Percentiles rank a stretch among this genome's conserved stretches.
These are phyloP conservation scores for Monosporascus sp. DNA, from an alignment of 2,329 filamentous ascomycete genomes.

Conservation along the genomic window DNA sequence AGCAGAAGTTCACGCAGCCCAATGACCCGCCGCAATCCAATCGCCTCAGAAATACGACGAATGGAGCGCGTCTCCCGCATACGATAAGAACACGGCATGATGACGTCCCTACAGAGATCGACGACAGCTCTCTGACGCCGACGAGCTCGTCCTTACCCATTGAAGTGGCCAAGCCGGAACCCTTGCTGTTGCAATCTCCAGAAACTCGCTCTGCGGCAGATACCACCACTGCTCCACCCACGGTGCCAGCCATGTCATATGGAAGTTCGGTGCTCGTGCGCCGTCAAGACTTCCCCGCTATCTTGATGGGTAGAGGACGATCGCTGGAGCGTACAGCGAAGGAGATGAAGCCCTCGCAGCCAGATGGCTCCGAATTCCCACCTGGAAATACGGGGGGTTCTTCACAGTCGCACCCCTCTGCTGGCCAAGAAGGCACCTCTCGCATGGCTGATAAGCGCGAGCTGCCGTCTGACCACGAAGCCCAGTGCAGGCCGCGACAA, in stretches of 20 bases:
- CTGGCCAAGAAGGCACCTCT: conserved; percentile 4
- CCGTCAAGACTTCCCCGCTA: conserved; percentile 29
- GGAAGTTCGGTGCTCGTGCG: conserved; percentile 28
- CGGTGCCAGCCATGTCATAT: conserved; percentile 27
- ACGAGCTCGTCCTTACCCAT: conserved; percentile 26
- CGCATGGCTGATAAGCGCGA: conserved; percentile 14
- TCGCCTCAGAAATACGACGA: conserved; percentile 14
- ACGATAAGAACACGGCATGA: conserved; percentile 22
- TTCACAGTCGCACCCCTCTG: conserved; percentile 20
- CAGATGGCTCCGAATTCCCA: conserved; percentile 18
- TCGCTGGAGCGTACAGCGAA: conserved; percentile 38
- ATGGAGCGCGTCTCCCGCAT: conserved; percentile 9
- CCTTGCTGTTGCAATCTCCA: conserved; percentile 20
- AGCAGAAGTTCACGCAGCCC: conserved; percentile 14
- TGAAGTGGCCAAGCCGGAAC: conserved; percentile 25
- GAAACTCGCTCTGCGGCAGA: conserved; percentile 8
- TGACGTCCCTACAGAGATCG: conserved; percentile 29
- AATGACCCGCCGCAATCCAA: conserved; percentile 14
- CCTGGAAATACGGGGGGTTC: conserved; percentile 28
- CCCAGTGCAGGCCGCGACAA: conserved; percentile 31
- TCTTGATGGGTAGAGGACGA: conserved; percentile 28
- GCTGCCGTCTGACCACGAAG: conserved; percentile 18
- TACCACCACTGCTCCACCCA: conserved; percentile 15
- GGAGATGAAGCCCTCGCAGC: conserved; percentile 30
- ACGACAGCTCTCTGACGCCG: conserved; percentile 33